phyloP scores from a whole-genome alignment of 306 rosid species.

The Sphenostylis stenocarpa region DNA sequence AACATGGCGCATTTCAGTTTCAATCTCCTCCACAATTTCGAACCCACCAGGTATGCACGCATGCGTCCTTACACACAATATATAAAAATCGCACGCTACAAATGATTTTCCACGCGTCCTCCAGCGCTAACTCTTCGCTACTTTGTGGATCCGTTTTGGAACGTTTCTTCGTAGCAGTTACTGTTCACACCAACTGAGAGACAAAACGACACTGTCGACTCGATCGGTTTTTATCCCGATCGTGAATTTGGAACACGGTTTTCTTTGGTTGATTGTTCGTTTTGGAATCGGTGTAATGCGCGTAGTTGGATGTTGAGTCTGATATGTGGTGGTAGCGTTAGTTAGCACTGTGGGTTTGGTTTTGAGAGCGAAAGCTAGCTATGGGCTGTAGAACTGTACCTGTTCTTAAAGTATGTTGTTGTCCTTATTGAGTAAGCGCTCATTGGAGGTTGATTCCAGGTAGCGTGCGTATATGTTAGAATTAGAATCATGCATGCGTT shows the following conservation, averaged over 20 bases:
- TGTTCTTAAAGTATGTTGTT: constrained; percentile 86
- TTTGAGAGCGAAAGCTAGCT: constrained; percentile 50
- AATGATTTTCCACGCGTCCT: constrained; percentile 41
- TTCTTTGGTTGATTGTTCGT: constrained; percentile 5
- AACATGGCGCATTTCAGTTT: constrained; percentile 54
- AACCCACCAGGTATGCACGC: constrained; percentile 50
- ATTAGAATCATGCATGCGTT: neutral
- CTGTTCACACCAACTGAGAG: neutral
- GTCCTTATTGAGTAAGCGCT: constrained; percentile 94
- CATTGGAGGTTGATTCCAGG: constrained; percentile 98
- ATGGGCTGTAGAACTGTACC: constrained; percentile 63
- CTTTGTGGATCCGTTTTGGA: constrained; percentile 38
- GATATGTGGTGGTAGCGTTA: constrained; percentile 45
- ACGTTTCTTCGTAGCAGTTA: constrained; percentile 30
- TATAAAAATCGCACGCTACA: neutral
- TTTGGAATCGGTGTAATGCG: constrained; percentile 21
- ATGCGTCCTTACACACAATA: too few relatives aligned
- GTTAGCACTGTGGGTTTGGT: constrained; percentile 42
- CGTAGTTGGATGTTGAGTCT: constrained; percentile 17
- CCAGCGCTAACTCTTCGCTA: constrained; percentile 31
- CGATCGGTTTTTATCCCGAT: neutral
- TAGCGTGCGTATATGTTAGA: constrained; percentile 11
- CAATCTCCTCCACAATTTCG: constrained; percentile 56
- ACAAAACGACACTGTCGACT: neutral
- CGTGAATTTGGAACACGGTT: neutral